A percentile compares a stretch with the other conserved stretches of the same genome.
These are phyloP conservation scores for Phialocephala subalpina DNA, from an alignment of 2,329 filamentous ascomycete genomes.

Conservation along the genomic window DNA sequence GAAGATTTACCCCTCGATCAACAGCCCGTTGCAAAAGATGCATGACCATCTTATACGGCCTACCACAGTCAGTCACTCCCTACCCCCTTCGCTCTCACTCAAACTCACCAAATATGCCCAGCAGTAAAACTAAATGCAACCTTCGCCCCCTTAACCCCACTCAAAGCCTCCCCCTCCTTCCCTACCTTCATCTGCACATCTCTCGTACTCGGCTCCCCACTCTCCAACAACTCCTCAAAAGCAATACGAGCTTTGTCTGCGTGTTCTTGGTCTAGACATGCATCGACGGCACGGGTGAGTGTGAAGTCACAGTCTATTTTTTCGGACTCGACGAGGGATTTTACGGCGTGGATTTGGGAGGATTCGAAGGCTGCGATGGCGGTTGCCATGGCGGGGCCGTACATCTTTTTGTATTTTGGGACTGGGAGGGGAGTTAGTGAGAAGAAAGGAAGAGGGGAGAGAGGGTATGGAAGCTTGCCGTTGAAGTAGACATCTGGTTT, in stretches of 20 bases:
- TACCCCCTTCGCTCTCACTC: background rate
- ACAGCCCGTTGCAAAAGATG: constrained; percentile 58
- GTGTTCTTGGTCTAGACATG: constrained; percentile 17
- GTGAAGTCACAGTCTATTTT: constrained; percentile 23
- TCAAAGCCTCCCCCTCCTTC: constrained; percentile 16
- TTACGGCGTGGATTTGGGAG: constrained; percentile 18
- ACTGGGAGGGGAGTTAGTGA: background rate
- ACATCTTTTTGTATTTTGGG: constrained; percentile 22
- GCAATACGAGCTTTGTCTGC: constrained; percentile 15
- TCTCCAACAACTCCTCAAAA: constrained; percentile 16
- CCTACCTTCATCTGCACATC: constrained; percentile 18
- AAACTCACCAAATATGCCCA: constrained; percentile 48
- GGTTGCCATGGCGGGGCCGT: constrained; percentile 17
- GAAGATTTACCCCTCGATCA: constrained; percentile 55
- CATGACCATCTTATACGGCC: constrained; percentile 66
- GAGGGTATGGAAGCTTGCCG: constrained; percentile 11
- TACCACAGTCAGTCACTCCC: background rate
- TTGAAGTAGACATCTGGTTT: constrained; percentile 26
- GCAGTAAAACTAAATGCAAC: constrained; percentile 30
- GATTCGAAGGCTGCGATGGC: constrained; percentile 18
- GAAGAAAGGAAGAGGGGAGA: background rate
- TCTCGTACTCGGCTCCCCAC: constrained; percentile 18
- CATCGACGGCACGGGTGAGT: constrained; percentile 20
- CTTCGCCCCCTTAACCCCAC: constrained; percentile 30
- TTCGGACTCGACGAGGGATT: constrained; percentile 19